phyloP scores from a whole-genome alignment of 1,139 yeast species.

The Suhomyces guaymorum region DNA sequence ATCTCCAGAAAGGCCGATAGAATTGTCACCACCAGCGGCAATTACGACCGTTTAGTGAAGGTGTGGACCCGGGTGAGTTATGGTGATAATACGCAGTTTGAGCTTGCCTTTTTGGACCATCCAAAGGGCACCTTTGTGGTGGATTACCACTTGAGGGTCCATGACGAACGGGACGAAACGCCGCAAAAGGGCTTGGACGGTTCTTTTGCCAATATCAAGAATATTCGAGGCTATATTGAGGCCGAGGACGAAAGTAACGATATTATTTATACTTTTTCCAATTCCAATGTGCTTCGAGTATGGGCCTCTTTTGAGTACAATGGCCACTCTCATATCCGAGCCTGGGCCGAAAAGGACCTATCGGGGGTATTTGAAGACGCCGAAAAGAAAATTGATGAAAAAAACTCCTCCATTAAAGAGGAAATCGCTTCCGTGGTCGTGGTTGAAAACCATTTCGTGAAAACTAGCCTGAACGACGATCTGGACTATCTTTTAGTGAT shows the following conservation, averaged over 20 bases:
- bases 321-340: constrained; percentile 56
- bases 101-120: constrained; percentile 67
- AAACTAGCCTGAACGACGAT: no score
- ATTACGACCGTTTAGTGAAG: constrained; percentile 66
- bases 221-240: constrained; percentile 38
- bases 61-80: constrained; percentile 78
- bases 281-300: constrained; percentile 57
- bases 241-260: constrained; percentile 33
- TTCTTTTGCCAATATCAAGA: constrained; percentile 42
- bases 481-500: constrained; percentile 59
- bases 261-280: constrained; percentile 60
- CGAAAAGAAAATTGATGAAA: no score
- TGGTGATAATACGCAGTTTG: constrained; percentile 71
- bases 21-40: constrained; percentile 60
- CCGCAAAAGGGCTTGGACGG: constrained; percentile 20
- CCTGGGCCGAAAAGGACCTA: constrained; percentile 60
- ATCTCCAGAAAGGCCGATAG: constrained; percentile 67
- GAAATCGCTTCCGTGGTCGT: constrained; percentile 44
- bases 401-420: no score
- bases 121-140: constrained; percentile 52
- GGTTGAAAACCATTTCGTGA: constrained; percentile 61
- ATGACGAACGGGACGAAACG: constrained; percentile 3
- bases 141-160: constrained; percentile 26
- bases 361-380: constrained; percentile 20
- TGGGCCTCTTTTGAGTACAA: constrained; percentile 74